Evolutionary conservation across 768 basidiomycete genomes (phyloP), one percentile per base, ranked within the genome.

Genomic region (Amanita subjunquillea): DNA sequence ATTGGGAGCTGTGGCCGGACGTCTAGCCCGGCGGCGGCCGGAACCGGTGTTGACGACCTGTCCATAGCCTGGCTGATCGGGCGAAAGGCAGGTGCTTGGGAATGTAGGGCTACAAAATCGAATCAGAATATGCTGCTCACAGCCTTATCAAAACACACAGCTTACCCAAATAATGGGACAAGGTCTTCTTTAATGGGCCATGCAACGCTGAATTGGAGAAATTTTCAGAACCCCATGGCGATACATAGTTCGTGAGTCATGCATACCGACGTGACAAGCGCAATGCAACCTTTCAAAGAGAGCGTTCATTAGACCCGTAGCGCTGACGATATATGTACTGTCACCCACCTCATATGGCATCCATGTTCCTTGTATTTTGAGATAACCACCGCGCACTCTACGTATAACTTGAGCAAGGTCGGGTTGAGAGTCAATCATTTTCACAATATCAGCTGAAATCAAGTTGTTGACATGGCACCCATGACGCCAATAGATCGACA

Each of bases 321-420:
- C 13, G 45, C n/a, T 15, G 37, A 30, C 13, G 48, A 30, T 38
- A 39, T 63, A 20, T 36, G 23, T 8, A 12, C 25, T 5, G 22
- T 27, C 0, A 9, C 51, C 56, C 58, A 86, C 85, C 74, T 89
- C 90, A 67, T 87, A 92, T 32, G 90, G 90, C 83, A 92, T 87
- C 91, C 91, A 93, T 20, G 91, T 91, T 30, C 91, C 91, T 62
- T 93, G 91, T 41, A 93, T 91, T 71, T 92, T 91, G 55, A 93
- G 78, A 69, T 89, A 90, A 48, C 89, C 87, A 53, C 88, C 90
- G 43, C 88, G 81, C 30, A 93, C 89, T 55, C 89, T 78, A 53
- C 90, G 83, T 62, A 91, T 82, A 58, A 86, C 80, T 30, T 82
- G 75, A 25, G 87, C 88, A 36, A 93, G 73, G 69, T 91, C 89